Evolutionary conservation across 352 stramenopile species (phyloP), one percentile per base, ranked within the genome.

Genomic region (Globisporangium barbulae): DNA sequence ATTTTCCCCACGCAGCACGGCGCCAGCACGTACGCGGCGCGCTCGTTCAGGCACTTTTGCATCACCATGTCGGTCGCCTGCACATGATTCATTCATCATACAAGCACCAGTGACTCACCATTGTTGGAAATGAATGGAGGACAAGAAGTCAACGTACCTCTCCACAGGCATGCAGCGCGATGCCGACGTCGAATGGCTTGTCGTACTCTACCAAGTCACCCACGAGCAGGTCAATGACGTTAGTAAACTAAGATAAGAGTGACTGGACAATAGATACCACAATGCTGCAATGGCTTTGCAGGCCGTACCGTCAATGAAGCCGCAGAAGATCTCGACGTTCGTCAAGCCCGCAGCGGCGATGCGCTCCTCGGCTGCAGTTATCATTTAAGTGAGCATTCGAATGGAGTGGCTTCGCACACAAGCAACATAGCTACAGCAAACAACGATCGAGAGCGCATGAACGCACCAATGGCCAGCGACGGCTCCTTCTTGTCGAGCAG

Each of bases 1-100:
- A 93, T 82, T 54, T 93, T 91, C 30, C 85, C 85, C 25, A 94
- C 85, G 45, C 85, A 94, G 66, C 85, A 94, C 19, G 85, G 85
- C 22, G 82, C 83, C 39, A 94, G 54, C 53, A 94, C 85, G 50
- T 90, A 94, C 12, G 83, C 78, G 1, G 85, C 85, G 19, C 70
- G 65, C 21, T 74, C 70, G 21, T 59, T 54, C 5, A 93, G 71
- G 60, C 83, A 94, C 55, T 91, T 89, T 28, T 93, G 68, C 68
- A 93, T 83, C 8, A 87, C 80, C 78, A 91, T 89, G 48, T 94
- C 85, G 28, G 85, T 94, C 22, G 85, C 85, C 61, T 76, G 25
- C 25, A 58, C n/a, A 57, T 28, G 13, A 41, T 19, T 28, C 25
- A 28, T 28, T 2, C 30, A 64, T 21, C 13, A 39, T 10, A 25